A percentile compares a stretch with the other conserved stretches of the same genome.
Evolutionary conservation across 345 rosid species (phyloP).

Genomic region (Psidium friedrichsthalianum): DNA sequence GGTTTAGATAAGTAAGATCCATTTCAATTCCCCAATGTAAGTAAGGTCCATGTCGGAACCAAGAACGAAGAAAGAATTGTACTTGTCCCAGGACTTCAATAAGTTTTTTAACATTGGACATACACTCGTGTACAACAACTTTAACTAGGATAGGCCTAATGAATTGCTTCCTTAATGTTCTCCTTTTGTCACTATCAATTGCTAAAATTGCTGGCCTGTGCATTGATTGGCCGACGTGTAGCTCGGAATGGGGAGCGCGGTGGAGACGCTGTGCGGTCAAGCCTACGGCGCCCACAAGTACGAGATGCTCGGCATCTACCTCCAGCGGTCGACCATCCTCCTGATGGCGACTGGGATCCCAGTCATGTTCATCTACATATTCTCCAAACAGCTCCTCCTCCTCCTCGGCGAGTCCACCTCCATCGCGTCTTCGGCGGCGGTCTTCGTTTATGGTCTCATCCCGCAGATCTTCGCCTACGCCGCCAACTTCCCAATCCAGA

Average conservation of each 20-base stretch:
- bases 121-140: neutral
- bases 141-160: neutral
- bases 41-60: neutral
- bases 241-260: slow-evolving; percentile 88
- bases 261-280: slow-evolving; percentile 77
- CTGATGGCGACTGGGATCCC: slow-evolving; percentile 38
- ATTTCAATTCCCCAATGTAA: too few relatives aligned
- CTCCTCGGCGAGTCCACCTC: slow-evolving; percentile 40
- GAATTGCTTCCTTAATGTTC: neutral
- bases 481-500: slow-evolving; percentile 57
- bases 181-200: neutral
- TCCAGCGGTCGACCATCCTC: slow-evolving; percentile 57
- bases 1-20: too few relatives aligned
- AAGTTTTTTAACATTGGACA: neutral
- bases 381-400: slow-evolving; percentile 38
- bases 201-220: neutral
- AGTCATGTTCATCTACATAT: slow-evolving; percentile 33
- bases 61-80: neutral
- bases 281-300: slow-evolving; percentile 60
- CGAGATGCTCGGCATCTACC: slow-evolving; percentile 58
- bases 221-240: neutral
- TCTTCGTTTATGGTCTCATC: slow-evolving; percentile 53
- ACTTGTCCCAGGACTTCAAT: neutral
- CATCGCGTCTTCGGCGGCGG: slow-evolving; percentile 45
- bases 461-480: slow-evolving; percentile 68